These are phyloP conservation scores for Candida takata DNA, from an alignment of 805 yeast genomes.

Conservation along the genomic window DNA sequence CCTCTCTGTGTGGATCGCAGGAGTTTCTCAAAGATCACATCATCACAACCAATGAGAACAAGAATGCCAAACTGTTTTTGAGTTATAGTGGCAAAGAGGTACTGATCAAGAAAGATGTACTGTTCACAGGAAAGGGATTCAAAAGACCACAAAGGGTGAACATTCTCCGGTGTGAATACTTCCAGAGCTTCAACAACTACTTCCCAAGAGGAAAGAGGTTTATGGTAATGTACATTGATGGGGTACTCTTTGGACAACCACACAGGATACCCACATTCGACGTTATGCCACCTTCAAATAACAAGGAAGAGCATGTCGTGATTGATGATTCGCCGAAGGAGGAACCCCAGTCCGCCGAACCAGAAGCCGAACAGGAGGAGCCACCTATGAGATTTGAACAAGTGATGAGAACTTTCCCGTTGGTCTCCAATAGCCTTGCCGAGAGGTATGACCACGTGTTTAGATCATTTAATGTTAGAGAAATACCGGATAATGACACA, in stretches of 20 bases:
- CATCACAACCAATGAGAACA: conserved; percentile 31
- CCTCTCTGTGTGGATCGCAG: conserved; percentile 48
- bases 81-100: conserved; percentile 54
- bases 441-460: conserved; percentile 34
- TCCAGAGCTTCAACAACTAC: conserved; percentile 48
- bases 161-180: conserved; percentile 40
- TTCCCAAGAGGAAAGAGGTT: conserved; percentile 50
- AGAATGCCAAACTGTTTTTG: conserved; percentile 34
- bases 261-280: conserved; percentile 4
- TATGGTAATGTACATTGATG: conserved; percentile 51
- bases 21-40: conserved; percentile 63
- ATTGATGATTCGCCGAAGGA: neutral
- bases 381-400: conserved; percentile 28
- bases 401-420: conserved; percentile 33
- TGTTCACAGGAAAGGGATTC: conserved; percentile 57
- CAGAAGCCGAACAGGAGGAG: conserved; percentile 1
- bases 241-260: conserved; percentile 41
- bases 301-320: neutral
- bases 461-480: conserved; percentile 30
- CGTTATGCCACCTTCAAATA: conserved; percentile 4
- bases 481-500: conserved; percentile 22
- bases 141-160: conserved; percentile 35
- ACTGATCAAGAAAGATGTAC: conserved; percentile 43
- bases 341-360: neutral
- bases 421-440: conserved; percentile 31